Conservation (phyloP, 805 yeast genomes). For the Yarrowia sp. region DNA sequence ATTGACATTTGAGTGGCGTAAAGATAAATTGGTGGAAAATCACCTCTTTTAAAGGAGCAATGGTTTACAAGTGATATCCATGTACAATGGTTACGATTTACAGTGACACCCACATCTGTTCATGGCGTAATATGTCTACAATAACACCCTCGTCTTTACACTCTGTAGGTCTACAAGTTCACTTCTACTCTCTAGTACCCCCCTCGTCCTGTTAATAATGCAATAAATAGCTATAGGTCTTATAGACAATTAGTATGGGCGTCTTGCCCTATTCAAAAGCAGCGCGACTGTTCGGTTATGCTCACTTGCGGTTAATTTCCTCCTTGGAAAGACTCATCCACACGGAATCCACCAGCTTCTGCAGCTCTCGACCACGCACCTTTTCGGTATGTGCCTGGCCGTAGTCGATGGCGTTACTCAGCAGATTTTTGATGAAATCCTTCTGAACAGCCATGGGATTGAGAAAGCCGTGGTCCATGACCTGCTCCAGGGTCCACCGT, state of each 20-base stretch:
- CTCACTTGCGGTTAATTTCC: conserved; percentile 35
- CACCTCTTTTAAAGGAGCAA: too few relatives aligned
- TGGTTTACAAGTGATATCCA: too few relatives aligned
- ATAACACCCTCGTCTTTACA: too few relatives aligned
- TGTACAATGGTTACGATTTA: too few relatives aligned
- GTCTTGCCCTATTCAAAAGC: conserved; percentile 4
- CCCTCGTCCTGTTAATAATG: conserved; percentile 6
- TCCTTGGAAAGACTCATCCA: conserved; percentile 54
- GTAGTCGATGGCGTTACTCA: conserved; percentile 76
- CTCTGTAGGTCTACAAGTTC: too few relatives aligned
- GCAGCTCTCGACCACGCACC: conserved; percentile 55
- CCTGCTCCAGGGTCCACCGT: conserved; percentile 68
- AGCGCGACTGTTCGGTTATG: background rate
- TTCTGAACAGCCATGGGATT: conserved; percentile 76
- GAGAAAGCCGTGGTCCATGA: conserved; percentile 70
- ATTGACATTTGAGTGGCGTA: too few relatives aligned
- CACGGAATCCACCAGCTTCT: conserved; percentile 62
- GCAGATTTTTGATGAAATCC: conserved; percentile 69
- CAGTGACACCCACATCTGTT: too few relatives aligned
- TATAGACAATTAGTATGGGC: conserved; percentile 5
- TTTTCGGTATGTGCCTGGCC: conserved; percentile 61
- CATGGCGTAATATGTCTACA: too few relatives aligned
- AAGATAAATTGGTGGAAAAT: too few relatives aligned
- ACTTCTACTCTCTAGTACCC: background rate
- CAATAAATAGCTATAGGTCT: conserved; percentile 36